Evolutionary conservation across 2,329 filamentous ascomycete species (phyloP), one percentile per base, ranked within the genome.

Genomic region (Verticillium nonalfalfae): DNA sequence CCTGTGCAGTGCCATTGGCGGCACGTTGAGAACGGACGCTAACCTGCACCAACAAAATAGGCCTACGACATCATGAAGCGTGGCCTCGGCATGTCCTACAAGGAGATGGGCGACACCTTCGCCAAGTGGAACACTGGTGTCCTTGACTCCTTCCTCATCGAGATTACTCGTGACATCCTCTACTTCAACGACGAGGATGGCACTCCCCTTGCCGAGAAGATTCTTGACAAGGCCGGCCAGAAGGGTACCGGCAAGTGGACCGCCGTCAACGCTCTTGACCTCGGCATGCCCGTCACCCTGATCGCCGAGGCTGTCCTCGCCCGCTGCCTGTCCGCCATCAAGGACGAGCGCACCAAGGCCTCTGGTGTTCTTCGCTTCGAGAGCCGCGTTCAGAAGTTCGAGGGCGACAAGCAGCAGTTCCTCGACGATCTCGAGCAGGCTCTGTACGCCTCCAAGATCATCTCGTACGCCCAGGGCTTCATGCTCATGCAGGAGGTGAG

Each of bases 171-270:
- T 68, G 95, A 99, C 76, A 96, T 99, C 78, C 91, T 99, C 84
- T 95, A 96, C 85, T 98, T 85, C 88, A 96, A 96, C 79, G 95
- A 99, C 72, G 93, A 96, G 59, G 94, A 98, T 72, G 92, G 90
- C 73, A 88, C 84, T 65, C 83, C 95, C 57, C 89, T 99, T 63
- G 90, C 99, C 64, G 95, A 99, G 87, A 99, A 98, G 89, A 98
- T 99, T 71, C 86, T 98, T 68, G 95, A 99, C 84, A 90, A 94
- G 81, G 95, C 95, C 73, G 95, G 95, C 71, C 95, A 99, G 85
- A 99, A 99, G 85, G 95, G 95, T 81, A 98, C 95, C 70, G 95
- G 95, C 81, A 98, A 99, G 86, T 99, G 95, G 95, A 99, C 95
- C 69, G 94, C 95, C 73, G 96, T 99, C 82, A 99, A 99, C 81